Percentiles rank a stretch among this genome's conserved stretches.
Conservation (phyloP, 768 basidiomycete genomes). For the Kwoniella europaea region DNA sequence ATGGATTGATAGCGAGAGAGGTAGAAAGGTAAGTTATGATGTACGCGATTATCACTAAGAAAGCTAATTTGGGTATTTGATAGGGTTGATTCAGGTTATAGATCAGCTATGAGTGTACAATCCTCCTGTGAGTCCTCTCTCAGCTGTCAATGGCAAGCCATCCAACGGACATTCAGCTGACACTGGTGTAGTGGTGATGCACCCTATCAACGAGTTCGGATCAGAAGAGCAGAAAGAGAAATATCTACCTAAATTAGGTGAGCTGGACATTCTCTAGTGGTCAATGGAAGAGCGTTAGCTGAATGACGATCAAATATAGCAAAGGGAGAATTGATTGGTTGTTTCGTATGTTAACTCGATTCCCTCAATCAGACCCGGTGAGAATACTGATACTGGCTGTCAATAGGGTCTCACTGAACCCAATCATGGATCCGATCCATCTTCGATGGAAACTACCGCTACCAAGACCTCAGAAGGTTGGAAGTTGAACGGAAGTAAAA, state of each 20-base stretch:
- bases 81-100: constrained; percentile 95
- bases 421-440: constrained; percentile 94
- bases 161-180: constrained; percentile 10
- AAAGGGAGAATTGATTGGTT: constrained; percentile 83
- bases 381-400: constrained; percentile 3
- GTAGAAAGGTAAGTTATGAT: constrained; percentile 72
- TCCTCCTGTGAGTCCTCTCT: constrained; percentile 64
- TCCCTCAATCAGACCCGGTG: neutral
- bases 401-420: constrained; percentile 89
- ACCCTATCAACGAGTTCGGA: constrained; percentile 74
- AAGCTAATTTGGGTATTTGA: neutral
- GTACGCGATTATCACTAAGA: too few species aligned
- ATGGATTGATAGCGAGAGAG: constrained; percentile 90
- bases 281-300: neutral
- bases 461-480: constrained; percentile 82
- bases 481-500: constrained; percentile 87
- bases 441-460: constrained; percentile 95
- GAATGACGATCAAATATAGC: constrained; percentile 61
- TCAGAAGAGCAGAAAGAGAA: constrained; percentile 86
- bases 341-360: constrained; percentile 71
- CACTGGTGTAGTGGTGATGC: constrained; percentile 75
- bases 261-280: constrained; percentile 26
- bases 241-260: constrained; percentile 82
- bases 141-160: neutral
- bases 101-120: constrained; percentile 92